Evolutionary conservation across 139 green algal species (phyloP), one percentile per base, ranked within the genome.

Genomic region (Chlamydomonas schloesseri): DNA sequence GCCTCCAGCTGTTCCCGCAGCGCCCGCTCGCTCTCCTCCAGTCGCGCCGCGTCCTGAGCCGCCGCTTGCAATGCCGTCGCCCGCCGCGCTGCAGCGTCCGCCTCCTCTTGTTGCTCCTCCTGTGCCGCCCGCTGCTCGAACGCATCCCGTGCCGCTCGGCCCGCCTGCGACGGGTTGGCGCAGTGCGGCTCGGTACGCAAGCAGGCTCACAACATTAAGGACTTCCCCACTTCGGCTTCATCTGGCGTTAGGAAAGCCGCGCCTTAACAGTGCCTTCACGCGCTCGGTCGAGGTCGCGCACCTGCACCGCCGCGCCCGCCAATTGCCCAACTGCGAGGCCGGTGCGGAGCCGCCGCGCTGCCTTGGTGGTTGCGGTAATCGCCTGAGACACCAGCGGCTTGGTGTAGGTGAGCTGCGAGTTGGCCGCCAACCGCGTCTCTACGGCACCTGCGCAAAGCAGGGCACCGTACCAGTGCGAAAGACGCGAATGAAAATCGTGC

Each of bases 341-440:
- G 46, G 47, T 18, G 14, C 78, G 65, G 31, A 84, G 62, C 64
- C 65, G 64, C 78, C 78, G 42, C 31, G 34, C 78, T 18, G 29
- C 78, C 46, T 20, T 31, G 11, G 42, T 34, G 62, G 42, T 34
- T 42, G 62, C 64, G 18, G 62, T 14, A 6, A 42, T 42, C 5
- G 78, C 78, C 78, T 84, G 78, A n/a, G 20, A 15, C 64, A 84
- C 78, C 64, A 84, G 46, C 23, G 65, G 64, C 64, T 11, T 26
- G 4, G 46, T 84, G 65, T 84, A 75, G 34, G 64, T 37, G 42
- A 84, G n/a, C 64, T 75, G 53, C 42, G 78, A 29, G n/a, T 64
- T 75, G 28, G 42, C 31, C 1, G 29, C 15, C 0, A 84, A 65
- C 9, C 75, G 78, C 0, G 17, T 18, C 78, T 84, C 78, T 2